Evolutionary conservation across 2,329 filamentous ascomycete species (phyloP), one percentile per base, ranked within the genome.

Genomic region (Paracamarosporium sp.): DNA sequence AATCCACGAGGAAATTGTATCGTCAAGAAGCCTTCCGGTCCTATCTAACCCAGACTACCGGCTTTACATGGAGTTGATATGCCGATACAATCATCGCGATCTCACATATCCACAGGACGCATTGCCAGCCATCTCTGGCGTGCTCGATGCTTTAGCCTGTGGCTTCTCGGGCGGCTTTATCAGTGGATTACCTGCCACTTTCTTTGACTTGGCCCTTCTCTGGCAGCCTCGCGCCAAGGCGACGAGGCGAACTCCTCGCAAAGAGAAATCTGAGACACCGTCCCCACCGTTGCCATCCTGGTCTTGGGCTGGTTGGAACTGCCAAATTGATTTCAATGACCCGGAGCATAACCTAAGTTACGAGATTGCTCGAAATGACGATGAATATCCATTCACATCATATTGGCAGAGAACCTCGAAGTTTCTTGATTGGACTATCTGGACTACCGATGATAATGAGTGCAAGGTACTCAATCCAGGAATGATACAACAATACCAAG

Each of bases 281-380:
- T 13, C 28, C 40, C 22, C 17, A 40, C 15, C 41, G 31, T 38
- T 60, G 4, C 57, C 57, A 17, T 53, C 53, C 7, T 60, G 57
- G 57, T 56, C 57, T 17, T 60, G 53, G 57, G 53, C 41, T 28
- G 57, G 57, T 40, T 60, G 57, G 57, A 8, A 56, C 17, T 59
- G 57, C 27, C 35, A 20, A 24, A 25, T 59, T 15, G 57, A 59
- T 41, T n/a, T n/a, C n/a, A n/a, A n/a, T n/a, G n/a, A n/a, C n/a
- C n/a, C n/a, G n/a, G n/a, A n/a, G n/a, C n/a, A n/a, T n/a, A n/a
- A n/a, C n/a, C n/a, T n/a, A n/a, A n/a, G n/a, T n/a, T n/a, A n/a
- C n/a, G n/a, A n/a, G n/a, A n/a, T n/a, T n/a, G n/a, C n/a, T n/a
- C n/a, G n/a, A n/a, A n/a, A n/a, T n/a, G n/a, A n/a, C n/a, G n/a